These are phyloP conservation scores for Ganoderma sinense DNA, from an alignment of 1,284 basidiomycete genomes.

Conservation along the genomic window DNA sequence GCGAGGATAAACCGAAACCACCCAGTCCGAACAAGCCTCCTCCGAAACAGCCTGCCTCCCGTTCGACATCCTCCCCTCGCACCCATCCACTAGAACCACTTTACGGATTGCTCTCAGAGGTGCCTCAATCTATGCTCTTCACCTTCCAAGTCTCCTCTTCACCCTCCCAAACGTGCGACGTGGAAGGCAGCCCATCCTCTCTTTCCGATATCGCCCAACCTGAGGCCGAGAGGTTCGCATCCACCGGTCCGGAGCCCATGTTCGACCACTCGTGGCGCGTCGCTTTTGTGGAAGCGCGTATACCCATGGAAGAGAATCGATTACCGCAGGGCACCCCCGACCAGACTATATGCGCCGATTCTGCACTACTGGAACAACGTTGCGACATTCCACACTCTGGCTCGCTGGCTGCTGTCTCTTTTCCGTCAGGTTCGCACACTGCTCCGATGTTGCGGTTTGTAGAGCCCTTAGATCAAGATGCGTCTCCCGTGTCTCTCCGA, in stretches of 20 bases:
- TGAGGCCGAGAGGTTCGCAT: not conserved
- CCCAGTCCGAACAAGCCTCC: conserved; percentile 16
- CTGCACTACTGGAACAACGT: not conserved
- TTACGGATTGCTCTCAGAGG: conserved; percentile 13
- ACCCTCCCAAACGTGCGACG: conserved; percentile 10
- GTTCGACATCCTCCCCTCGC: not conserved
- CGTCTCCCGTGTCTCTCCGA: not conserved
- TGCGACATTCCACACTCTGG: not conserved
- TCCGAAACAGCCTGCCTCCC: conserved; percentile 1
- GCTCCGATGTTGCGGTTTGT: not conserved
- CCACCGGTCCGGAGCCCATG: conserved; percentile 25
- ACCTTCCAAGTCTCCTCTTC: conserved; percentile 16
- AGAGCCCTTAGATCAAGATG: not conserved
- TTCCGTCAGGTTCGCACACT: not conserved
- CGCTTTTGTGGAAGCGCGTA: conserved; percentile 9
- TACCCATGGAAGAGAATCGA: not conserved
- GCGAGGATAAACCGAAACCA: not conserved
- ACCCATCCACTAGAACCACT: not conserved
- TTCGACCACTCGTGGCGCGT: conserved; percentile 27
- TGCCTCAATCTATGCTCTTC: conserved; percentile 28
- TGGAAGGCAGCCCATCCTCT: not conserved
- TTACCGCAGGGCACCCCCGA: not conserved
- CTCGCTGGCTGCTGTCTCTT: not conserved
- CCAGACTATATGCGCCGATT: conserved; percentile 10
- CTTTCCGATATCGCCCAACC: not conserved